Conservation (phyloP, 306 rosid genomes). For the Glycine latifolia region DNA sequence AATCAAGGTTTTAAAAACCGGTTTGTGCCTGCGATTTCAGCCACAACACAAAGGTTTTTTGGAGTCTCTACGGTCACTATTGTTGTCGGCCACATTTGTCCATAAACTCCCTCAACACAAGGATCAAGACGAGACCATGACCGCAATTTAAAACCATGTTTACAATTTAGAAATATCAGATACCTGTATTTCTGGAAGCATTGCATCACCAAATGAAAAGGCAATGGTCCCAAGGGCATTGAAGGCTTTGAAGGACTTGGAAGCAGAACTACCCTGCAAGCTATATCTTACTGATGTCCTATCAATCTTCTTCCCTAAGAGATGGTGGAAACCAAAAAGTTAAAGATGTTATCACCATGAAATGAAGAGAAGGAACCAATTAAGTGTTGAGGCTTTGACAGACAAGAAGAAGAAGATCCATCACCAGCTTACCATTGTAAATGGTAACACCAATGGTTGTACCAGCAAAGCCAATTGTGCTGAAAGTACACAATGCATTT, state of each 20-base stretch:
- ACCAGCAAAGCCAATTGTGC: constrained; percentile 80
- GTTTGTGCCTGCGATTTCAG: background rate
- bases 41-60: background rate
- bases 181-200: constrained; percentile 89
- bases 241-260: constrained; percentile 67
- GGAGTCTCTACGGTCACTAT: background rate
- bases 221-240: constrained; percentile 78
- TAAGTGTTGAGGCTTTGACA: background rate
- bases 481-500: constrained; percentile 80
- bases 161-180: background rate
- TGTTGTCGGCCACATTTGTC: background rate
- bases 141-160: background rate
- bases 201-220: constrained; percentile 86
- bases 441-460: constrained; percentile 78
- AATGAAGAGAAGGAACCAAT: constrained; percentile 19
- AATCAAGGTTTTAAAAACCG: background rate
- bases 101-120: background rate
- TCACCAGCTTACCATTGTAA: constrained; percentile 61
- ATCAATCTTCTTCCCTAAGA: constrained; percentile 67
- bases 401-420: background rate
- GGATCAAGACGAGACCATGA: background rate
- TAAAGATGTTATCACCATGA: background rate
- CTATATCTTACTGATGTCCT: constrained; percentile 64
- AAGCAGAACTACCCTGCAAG: constrained; percentile 66
- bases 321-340: constrained; percentile 15